A percentile compares a stretch with the other conserved stretches of the same genome.
Evolutionary conservation across 2,329 filamentous ascomycete genomes (phyloP).

Genomic region (Fonsecaea pugnacius): DNA sequence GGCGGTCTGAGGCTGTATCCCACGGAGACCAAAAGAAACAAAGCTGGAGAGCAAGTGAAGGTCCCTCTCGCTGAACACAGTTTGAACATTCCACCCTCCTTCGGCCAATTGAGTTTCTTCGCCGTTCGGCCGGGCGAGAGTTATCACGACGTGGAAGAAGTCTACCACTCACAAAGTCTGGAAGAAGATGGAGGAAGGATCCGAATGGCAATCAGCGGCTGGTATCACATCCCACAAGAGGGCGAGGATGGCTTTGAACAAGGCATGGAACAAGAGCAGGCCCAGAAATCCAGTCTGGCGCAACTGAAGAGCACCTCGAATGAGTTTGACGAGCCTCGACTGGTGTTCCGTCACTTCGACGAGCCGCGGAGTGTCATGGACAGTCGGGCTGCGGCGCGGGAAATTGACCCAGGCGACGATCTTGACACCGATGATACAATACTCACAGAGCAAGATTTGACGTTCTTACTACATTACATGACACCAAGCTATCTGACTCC

Average conservation of each 20-base stretch:
- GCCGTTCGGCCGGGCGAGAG: slow-evolving; percentile 97
- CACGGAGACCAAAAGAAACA: slow-evolving; percentile 65
- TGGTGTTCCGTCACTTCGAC: slow-evolving; percentile 58
- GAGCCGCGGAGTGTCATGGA: slow-evolving; percentile 41
- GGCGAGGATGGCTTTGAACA: slow-evolving; percentile 90
- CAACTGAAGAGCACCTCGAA: slow-evolving; percentile 84
- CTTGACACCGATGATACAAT: slow-evolving; percentile 56
- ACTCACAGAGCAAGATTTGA: slow-evolving; percentile 78
- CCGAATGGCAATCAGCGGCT: slow-evolving; percentile 97
- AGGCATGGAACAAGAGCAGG: slow-evolving; percentile 85
- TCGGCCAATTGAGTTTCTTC: slow-evolving; percentile 98
- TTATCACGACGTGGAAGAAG: slow-evolving; percentile 98
- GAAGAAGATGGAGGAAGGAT: slow-evolving; percentile 67
- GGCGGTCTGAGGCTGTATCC: slow-evolving; percentile 89
- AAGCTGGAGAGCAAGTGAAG: slow-evolving; percentile 74
- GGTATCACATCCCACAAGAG: slow-evolving; percentile 96
- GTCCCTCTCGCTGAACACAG: slow-evolving; percentile 78
- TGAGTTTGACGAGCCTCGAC: slow-evolving; percentile 79
- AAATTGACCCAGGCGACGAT: slow-evolving; percentile 41
- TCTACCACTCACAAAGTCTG: slow-evolving; percentile 71
- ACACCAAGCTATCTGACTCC: slow-evolving; percentile 88
- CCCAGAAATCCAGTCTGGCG: slow-evolving; percentile 85
- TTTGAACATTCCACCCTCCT: slow-evolving; percentile 87
- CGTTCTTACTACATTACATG: slow-evolving; percentile 89
- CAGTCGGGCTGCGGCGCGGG: slow-evolving; percentile 41